Evolutionary conservation across 257 asterid species (phyloP), one percentile per base, ranked within the genome.

Genomic region (Salvia hispanica): DNA sequence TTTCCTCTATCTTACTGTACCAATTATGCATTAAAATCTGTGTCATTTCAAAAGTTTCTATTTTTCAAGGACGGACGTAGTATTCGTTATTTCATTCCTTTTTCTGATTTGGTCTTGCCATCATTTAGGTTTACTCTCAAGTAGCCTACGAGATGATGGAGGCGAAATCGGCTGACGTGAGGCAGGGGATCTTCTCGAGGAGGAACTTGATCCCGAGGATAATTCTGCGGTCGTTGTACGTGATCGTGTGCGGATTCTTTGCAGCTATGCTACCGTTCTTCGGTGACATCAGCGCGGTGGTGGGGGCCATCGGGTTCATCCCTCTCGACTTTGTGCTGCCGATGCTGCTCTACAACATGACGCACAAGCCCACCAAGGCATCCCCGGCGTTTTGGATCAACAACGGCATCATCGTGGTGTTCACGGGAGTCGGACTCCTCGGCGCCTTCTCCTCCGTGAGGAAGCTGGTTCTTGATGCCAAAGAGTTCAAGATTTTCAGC

Each of bases 201-300:
- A 64, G 97, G 81, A 90, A 90, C 78, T 46, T 86, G 73, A 81
- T 88, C 45, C 97, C 96, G 10, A 79, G 97, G 78, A 79, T 90
- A 67, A 69, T 90, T 71, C 96, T 90, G 10, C 83, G 97, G 7
- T 74, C 92, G 0, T 57, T 84, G 10, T 90, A 90, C 63, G 73
- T 90, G 81, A 59, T 81, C 13, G 68, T 90, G 33, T 90, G 95
- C 48, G 95, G 96, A 43, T 82, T 91, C 67, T 31, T 91, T 39
- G 99, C 95, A 13, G 96, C 99, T 0, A 88, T 94, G 99, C 68
- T 94, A 33, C 99, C 99, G 54, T 94, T 94, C 83, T 91, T 94
- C n/a, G 99, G 99, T 9, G 99, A 94, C 79, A 85, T 94, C 11
- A 94, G 74, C 62, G 95, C 82, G 2, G 96, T 94, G 0, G 95